Evolutionary conservation across 2,329 filamentous ascomycete species (phyloP), one percentile per base, ranked within the genome.

Genomic region (Penicillium sp.): DNA sequence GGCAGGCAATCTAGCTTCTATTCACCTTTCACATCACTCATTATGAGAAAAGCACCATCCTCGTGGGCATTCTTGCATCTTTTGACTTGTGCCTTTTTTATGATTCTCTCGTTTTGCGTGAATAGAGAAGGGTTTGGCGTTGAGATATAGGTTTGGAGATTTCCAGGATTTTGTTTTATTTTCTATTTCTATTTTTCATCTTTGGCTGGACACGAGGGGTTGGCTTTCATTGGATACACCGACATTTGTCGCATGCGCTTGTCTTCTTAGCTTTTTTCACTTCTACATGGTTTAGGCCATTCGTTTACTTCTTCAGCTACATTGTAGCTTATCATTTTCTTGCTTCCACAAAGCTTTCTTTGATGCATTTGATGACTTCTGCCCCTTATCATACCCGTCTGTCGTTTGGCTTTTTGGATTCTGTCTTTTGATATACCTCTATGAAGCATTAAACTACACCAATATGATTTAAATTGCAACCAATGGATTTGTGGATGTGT

Each of bases 51-150:
- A 61, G 47, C 59, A 59, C 51, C 62, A 56, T 55, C 21, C 21
- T 47, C 29, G 46, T 41, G 39, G 19, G 39, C 19, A 39, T 37
- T 26, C 27, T 46, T 27, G 24, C 26, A 26, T 39, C 21, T 19
- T 45, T 27, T 46, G 52, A 22, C 16, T 46, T 51, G 13, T 51
- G 46, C 47, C 9, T 22, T 41, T 41, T 41, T 48, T 48, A 35
- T 50, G 24, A 33, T 26, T 31, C 16, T 49, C 31, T 35, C 52
- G 55, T 24, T 55, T 46, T 51, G 46, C 52, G 50, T 54, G n/a
- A 35, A 55, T 60, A 64, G 64, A 67, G 64, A 68, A 48, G 57
- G 57, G 22, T 52, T 57, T 56, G 68, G 68, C 68, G 68, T 70
- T 70, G 55, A 57, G 51, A 57, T 66, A 67, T 48, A 66, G 48